Base-by-base conservation (phyloP, 2,329 filamentous ascomycete species). In the Sclerotinia nivalis region DNA sequence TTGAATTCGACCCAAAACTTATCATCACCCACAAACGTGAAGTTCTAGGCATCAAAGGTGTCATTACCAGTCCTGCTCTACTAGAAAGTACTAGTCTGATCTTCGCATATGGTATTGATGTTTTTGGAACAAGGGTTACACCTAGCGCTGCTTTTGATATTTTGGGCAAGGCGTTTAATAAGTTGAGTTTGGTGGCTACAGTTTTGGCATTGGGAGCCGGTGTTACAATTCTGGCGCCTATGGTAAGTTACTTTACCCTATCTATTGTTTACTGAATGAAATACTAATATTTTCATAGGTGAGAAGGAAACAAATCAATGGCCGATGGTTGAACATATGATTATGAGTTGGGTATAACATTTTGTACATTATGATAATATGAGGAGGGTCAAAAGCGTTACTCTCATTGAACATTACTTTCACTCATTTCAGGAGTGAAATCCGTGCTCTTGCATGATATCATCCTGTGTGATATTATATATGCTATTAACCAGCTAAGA, bases 31-130 rank as follows among this genome's bases (percentile, higher is more conserved):
- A 99, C 80, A 85, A 90, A 74, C 88, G 93, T 28, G 92, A 97
- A 73, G 87, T 98, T 1, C 71, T 94, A 2, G 93, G 93, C 8
- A 86, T 97, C 55, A 84, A 86, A 71, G 83, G 87, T 59, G 88
- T 98, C 28, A 86, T 95, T 43, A 89, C 93, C 0, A 87, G 87
- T 25, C 92, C 94, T 0, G 92, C 93, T 1, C 80, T 93, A 6
- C 86, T 99, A 43, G 96, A 99, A 83, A 97, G 94, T 81, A 98
- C 96, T 1, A 95, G 91, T 76, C 80, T 98, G 69, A 86, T 99
- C 18, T 91, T 97, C 76, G 93, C 93, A 0, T 97, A 91, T 77
- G 96, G 96, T 4, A 80, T 93, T 20, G 96, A 99, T 79, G 83
- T 98, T 2, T 99, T 96, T 74, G 93, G 92, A 20, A 95, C 93